phyloP scores from a whole-genome alignment of 192 early-diverging fungal genomes.

The Backusella australiensis region DNA sequence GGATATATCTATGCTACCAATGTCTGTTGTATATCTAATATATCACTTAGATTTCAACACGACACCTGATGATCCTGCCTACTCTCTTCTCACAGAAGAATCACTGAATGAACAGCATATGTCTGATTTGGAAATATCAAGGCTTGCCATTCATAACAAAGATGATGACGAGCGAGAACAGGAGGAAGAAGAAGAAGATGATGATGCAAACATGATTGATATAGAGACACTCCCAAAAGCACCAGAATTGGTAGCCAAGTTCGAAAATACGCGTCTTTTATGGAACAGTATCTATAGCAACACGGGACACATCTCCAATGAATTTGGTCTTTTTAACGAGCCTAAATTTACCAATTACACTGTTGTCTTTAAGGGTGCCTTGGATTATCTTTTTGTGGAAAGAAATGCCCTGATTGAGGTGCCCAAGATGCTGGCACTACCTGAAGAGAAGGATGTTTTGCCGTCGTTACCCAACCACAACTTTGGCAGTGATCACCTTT shows the following conservation, averaged over 20 bases:
- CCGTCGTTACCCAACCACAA: conserved; percentile 29
- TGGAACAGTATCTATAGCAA: conserved; percentile 28
- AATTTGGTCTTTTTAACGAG: conserved; percentile 16
- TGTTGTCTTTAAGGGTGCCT: conserved; percentile 24
- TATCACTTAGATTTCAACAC: conserved; percentile 27
- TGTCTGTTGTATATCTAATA: background rate
- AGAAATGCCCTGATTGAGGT: background rate
- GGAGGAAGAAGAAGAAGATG: background rate
- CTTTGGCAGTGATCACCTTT: conserved; percentile 39
- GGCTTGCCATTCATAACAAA: background rate
- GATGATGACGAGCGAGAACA: background rate
- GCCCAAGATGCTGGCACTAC: background rate
- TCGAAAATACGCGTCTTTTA: background rate
- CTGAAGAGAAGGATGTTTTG: conserved; percentile 17
- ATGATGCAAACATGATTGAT: background rate
- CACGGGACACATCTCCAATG: conserved; percentile 6
- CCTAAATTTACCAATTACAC: conserved; percentile 35
- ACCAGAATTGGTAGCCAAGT: background rate
- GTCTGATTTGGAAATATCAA: conserved; percentile 16
- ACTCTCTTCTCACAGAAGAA: conserved; percentile 13
- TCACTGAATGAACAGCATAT: conserved; percentile 8
- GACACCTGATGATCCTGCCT: conserved; percentile 23
- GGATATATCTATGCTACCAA: background rate
- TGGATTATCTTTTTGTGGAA: conserved; percentile 36
- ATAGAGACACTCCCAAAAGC: background rate